These are phyloP conservation scores for Microdochium paspali DNA, from an alignment of 2,329 filamentous ascomycete genomes.

Conservation along the genomic window DNA sequence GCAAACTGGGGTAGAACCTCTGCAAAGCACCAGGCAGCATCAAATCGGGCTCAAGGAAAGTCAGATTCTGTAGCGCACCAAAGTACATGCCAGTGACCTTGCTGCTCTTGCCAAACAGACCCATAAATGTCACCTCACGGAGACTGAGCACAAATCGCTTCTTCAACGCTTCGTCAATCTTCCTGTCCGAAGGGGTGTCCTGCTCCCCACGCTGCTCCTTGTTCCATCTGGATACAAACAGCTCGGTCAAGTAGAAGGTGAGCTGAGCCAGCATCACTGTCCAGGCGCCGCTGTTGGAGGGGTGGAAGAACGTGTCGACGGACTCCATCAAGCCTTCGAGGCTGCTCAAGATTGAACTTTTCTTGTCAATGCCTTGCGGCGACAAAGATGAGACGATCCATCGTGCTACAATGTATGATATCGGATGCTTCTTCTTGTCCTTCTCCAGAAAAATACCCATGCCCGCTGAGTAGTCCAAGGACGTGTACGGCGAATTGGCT, in stretches of 20 bases:
- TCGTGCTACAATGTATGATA: constrained; percentile 83
- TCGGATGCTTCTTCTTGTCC: constrained; percentile 86
- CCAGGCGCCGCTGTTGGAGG: constrained; percentile 90
- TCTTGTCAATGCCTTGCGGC: constrained; percentile 66
- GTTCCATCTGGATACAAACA: constrained; percentile 97
- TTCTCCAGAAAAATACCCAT: constrained; percentile 81
- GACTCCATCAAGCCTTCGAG: constrained; percentile 89
- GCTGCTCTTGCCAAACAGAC: constrained; percentile 90
- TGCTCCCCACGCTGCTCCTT: constrained; percentile 88
- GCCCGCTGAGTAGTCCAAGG: constrained; percentile 75
- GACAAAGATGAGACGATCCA: constrained; percentile 93
- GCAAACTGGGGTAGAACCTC: constrained; percentile 92
- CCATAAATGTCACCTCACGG: constrained; percentile 94
- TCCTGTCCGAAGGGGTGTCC: constrained; percentile 71
- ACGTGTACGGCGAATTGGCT: constrained; percentile 83
- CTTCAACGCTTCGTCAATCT: constrained; percentile 72
- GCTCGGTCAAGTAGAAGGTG: constrained; percentile 85
- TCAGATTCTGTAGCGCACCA: constrained; percentile 78
- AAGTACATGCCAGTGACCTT: constrained; percentile 89
- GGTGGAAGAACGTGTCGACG: constrained; percentile 97
- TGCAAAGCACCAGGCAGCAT: constrained; percentile 90
- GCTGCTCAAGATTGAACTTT: constrained; percentile 71
- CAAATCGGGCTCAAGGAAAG: constrained; percentile 82
- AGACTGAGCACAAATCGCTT: constrained; percentile 81
- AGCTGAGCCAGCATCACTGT: constrained; percentile 83